A percentile compares a stretch with the other conserved stretches of the same genome.
Evolutionary conservation across 2,329 filamentous ascomycete genomes (phyloP).

Genomic region (Epichloe amarillans): DNA sequence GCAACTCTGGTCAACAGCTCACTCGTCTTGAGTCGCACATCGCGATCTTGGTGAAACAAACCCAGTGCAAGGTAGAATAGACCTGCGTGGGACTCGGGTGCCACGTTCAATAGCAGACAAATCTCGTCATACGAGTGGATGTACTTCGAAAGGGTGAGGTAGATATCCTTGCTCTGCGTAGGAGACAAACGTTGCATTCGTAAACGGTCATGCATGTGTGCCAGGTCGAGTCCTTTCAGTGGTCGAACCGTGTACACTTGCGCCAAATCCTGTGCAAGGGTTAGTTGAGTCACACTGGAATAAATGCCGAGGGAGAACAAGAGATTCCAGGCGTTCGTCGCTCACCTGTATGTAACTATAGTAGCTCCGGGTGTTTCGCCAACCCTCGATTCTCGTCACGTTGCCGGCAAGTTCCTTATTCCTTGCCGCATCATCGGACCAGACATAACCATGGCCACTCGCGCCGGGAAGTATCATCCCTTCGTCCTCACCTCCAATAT

Average conservation of each 20-base stretch:
- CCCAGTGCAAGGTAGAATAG: constrained; percentile 86
- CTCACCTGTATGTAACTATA: constrained; percentile 82
- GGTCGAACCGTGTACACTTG: constrained; percentile 52
- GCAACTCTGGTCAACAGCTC: constrained; percentile 71
- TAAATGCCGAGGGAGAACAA: neutral
- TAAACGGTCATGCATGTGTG: constrained; percentile 85
- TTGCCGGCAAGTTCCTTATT: constrained; percentile 82
- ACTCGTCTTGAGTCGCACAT: constrained; percentile 65
- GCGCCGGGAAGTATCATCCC: constrained; percentile 45
- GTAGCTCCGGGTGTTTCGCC: constrained; percentile 90
- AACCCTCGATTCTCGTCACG: constrained; percentile 86
- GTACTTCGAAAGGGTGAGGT: constrained; percentile 62
- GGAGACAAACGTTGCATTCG: constrained; percentile 68
- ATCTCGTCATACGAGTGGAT: constrained; percentile 76
- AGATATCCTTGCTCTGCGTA: constrained; percentile 69
- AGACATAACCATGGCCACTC: constrained; percentile 86
- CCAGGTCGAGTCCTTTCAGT: constrained; percentile 70
- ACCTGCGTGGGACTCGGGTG: constrained; percentile 74
- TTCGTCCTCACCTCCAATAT: constrained; percentile 66
- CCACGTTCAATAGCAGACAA: constrained; percentile 67
- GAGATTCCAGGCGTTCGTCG: neutral
- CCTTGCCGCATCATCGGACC: constrained; percentile 71
- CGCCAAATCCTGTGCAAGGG: constrained; percentile 41
- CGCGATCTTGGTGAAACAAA: constrained; percentile 75
- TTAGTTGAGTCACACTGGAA: neutral